Percentiles rank a stretch among this genome's conserved stretches.
Evolutionary conservation across 2,329 filamentous ascomycete genomes (phyloP).

Genomic region (Claviceps paspali): DNA sequence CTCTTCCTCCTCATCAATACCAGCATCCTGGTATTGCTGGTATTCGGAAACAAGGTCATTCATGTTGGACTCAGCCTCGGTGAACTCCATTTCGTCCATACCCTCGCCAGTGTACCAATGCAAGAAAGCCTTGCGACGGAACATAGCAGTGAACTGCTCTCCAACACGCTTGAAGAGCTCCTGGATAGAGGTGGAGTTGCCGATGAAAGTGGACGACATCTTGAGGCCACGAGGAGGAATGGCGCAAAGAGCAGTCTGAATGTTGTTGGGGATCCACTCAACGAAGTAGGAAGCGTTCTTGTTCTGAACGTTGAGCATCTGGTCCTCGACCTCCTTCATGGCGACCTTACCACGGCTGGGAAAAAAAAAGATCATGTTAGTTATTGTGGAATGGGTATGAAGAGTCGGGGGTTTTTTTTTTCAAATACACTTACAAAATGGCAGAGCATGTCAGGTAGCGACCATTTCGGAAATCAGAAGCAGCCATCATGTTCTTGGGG

Average conservation of each 20-base stretch:
- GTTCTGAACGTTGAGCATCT: slow-evolving; percentile 99
- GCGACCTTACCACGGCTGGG: slow-evolving; percentile 98
- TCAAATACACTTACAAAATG: too few relatives aligned
- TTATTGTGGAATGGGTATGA: too few relatives aligned
- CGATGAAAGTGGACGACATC: slow-evolving; percentile 98
- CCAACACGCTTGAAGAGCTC: slow-evolving; percentile 99
- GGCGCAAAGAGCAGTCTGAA: slow-evolving; percentile 97
- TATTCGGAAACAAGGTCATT: slow-evolving; percentile 99
- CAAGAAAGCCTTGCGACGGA: slow-evolving; percentile 99
- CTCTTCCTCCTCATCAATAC: slow-evolving; percentile 92
- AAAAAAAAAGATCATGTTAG: too few relatives aligned
- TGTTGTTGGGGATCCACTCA: slow-evolving; percentile 99
- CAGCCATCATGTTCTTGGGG: slow-evolving; percentile 99
- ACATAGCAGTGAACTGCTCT: slow-evolving; percentile 99
- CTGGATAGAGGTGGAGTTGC: slow-evolving; percentile 98
- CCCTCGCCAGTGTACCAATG: slow-evolving; percentile 99
- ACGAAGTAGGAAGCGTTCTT: slow-evolving; percentile 99
- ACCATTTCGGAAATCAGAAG: slow-evolving; percentile 98
- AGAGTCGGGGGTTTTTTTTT: too few relatives aligned
- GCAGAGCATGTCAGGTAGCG: slow-evolving; percentile 98
- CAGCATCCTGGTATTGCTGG: slow-evolving; percentile 99
- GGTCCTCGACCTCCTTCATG: slow-evolving; percentile 99
- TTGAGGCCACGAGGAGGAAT: slow-evolving; percentile 93
- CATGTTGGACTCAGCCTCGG: slow-evolving; percentile 99
- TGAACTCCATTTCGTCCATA: slow-evolving; percentile 99